Conservation (phyloP, 2,329 filamentous ascomycete genomes). For the Dactylonectria estremocensis region DNA sequence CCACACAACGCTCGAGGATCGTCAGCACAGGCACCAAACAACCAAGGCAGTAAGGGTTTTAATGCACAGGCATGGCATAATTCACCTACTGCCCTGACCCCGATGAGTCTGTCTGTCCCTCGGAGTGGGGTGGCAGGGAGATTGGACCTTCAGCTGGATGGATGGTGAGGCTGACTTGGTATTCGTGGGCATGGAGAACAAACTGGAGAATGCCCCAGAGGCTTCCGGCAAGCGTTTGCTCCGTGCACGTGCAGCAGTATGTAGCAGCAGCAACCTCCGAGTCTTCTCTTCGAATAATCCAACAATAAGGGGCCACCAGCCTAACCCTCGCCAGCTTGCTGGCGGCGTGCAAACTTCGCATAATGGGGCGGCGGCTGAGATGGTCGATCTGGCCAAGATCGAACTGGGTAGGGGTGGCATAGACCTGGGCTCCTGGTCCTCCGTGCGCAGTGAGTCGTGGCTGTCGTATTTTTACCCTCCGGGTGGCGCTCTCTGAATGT, state of each 20-base stretch:
- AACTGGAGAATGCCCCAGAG: constrained; percentile 25
- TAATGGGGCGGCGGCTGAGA: constrained; percentile 31
- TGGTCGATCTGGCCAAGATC: constrained; percentile 41
- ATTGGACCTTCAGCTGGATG: constrained; percentile 28
- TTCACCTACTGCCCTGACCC: too few species aligned
- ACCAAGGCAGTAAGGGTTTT: not conserved
- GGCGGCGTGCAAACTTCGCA: constrained; percentile 28
- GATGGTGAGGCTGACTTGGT: constrained; percentile 36
- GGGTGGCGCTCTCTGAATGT: too few species aligned
- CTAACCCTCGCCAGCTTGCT: constrained; percentile 14
- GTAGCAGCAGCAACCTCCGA: constrained; percentile 29
- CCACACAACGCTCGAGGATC: constrained; percentile 13
- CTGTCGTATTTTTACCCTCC: too few species aligned
- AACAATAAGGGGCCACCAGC: constrained; percentile 13
- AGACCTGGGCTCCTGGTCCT: constrained; percentile 10
- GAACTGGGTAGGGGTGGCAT: constrained; percentile 8
- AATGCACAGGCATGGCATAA: constrained; percentile 1
- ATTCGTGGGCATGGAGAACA: constrained; percentile 23
- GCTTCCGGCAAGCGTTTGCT: constrained; percentile 33
- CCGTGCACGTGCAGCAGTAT: not conserved
- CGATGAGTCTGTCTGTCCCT: constrained; percentile 22
- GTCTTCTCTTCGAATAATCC: constrained; percentile 9
- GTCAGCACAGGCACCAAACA: not conserved
- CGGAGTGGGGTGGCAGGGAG: not conserved
- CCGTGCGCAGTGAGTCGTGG: too few species aligned